Conservation (phyloP, 75 land plant species). For the Cunninghamia lanceolata region DNA sequence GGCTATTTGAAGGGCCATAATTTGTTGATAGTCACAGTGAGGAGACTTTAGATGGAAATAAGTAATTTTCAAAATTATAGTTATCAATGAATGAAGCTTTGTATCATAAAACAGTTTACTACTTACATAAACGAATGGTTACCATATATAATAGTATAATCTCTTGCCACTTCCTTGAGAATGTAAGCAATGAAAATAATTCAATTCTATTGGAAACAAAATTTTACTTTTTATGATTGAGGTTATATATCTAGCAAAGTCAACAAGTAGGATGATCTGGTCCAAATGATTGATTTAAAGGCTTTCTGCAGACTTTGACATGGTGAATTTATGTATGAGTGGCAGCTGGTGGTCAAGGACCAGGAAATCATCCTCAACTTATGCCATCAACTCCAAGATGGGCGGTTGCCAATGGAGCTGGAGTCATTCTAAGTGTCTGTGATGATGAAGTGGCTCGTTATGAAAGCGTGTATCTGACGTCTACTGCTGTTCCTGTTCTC, state of each 20-base stretch:
- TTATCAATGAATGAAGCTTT: neutral
- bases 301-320: neutral
- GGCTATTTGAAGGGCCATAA: neutral
- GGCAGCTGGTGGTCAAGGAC: slow-evolving; percentile 63
- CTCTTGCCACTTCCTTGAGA: neutral
- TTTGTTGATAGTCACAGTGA: neutral
- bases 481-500: slow-evolving; percentile 92
- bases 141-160: neutral
- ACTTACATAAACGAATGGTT: neutral
- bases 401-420: slow-evolving; percentile 98
- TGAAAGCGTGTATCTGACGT: slow-evolving; percentile 84
- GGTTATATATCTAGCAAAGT: neutral
- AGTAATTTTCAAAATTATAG: neutral
- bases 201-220: neutral
- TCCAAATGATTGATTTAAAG: neutral
- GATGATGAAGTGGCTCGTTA: slow-evolving; percentile 90
- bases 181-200: neutral
- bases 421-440: slow-evolving; percentile 89
- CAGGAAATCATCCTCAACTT: slow-evolving; percentile 93
- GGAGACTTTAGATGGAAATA: neutral
- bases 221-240: neutral
- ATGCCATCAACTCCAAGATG: slow-evolving; percentile 94
- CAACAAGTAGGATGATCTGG: neutral
- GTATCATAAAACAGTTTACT: neutral
- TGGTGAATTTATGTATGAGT: neutral